Evolutionary conservation across 306 rosid species (phyloP).

Genomic region (Herpetospermum pedunculosum): DNA sequence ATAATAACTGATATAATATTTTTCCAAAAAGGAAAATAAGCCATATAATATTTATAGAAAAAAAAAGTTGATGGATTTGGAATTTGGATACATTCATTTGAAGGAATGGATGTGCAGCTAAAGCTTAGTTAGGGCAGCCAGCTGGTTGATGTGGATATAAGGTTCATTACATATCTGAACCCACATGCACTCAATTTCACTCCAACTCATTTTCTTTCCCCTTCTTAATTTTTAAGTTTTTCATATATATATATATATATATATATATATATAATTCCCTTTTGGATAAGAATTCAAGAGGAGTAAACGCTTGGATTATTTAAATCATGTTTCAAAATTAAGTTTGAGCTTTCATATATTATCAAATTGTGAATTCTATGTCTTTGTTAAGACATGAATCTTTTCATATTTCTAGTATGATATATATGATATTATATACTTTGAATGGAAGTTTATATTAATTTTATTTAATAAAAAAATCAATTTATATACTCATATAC

Average conservation of each 20-base stretch:
- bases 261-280: background rate
- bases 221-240: background rate
- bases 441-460: no score
- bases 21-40: no score
- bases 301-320: background rate
- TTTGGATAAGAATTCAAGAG: background rate
- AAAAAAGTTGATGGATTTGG: background rate
- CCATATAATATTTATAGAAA: background rate
- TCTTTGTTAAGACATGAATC: no score
- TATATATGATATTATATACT: no score
- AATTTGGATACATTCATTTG: background rate
- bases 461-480: no score
- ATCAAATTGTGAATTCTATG: no score
- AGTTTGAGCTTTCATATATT: no score
- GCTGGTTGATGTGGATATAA: slow-evolving; percentile 9
- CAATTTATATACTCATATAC: no score
- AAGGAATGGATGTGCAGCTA: background rate
- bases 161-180: background rate
- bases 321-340: no score
- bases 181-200: slow-evolving; percentile 3
- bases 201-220: background rate
- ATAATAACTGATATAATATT: no score
- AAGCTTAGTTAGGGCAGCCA: background rate
- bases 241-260: background rate
- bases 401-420: no score